Base-by-base conservation (phyloP, 2,329 filamentous ascomycete genomes). In the Aureobasidium sp. region DNA sequence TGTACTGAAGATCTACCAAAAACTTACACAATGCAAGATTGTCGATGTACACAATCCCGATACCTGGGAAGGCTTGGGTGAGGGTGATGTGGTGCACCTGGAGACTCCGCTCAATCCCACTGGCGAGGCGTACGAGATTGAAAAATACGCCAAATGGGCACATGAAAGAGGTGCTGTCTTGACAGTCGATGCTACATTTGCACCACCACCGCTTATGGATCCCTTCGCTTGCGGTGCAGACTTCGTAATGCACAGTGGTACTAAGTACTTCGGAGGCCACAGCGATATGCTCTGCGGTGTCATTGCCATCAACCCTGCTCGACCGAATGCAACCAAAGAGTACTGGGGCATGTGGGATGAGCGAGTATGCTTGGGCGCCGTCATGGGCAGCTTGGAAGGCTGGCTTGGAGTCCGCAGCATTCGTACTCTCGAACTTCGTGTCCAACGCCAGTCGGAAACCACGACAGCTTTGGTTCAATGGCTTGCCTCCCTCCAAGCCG, bases 181-280 rank as follows among this genome's bases (percentile, higher is more conserved):
- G 52, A 88, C 87, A 13, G 88, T 97, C 1, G 94, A 99, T 75
- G 86, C 90, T 2, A 99, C 94, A 0, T 97, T 99, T 75, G 94
- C 86, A 3, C 94, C 94, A 44, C 94, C 94, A 36, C 90, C 90
- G 32, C 78, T 99, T 63, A 88, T 91, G 72, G 89, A 97, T 69
- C 92, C 94, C 0, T 94, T 97, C 69, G 71, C 74, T 32, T 87
- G 83, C 73, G 93, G 91, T 51, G 91, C 88, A 32, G 93, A 97
- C 75, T 76, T 92, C 0, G 84, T 96, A 37, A 89, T 97, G 90
- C 94, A 99, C 76, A 88, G 84, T 57, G 94, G 92, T 3, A 96
- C 92, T 20, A 99, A 97, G 80, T 99, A 97, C 76, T 85, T 99
- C 67, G 94, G 94, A 24, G 94, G 94, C 0, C 94, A 99, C 77